Evolutionary conservation across 2,329 filamentous ascomycete species (phyloP).

Genomic region (Claviceps sp.): DNA sequence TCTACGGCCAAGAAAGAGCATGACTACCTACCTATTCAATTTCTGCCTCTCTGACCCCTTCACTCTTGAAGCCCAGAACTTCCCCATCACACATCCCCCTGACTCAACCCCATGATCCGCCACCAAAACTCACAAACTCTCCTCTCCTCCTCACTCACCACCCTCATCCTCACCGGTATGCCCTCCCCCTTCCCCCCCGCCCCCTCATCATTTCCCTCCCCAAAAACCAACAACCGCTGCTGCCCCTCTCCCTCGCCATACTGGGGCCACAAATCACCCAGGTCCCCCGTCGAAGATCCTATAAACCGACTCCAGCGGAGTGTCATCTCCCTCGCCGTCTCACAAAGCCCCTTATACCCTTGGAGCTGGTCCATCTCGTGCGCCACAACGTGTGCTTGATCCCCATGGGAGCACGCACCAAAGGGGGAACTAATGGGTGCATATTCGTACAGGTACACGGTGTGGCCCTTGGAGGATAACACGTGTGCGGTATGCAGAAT

Average conservation of each 20-base stretch:
- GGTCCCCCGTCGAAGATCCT: background rate
- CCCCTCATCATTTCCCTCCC: conserved; percentile 44
- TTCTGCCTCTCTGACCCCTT: too few species aligned
- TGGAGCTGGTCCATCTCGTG: conserved; percentile 26
- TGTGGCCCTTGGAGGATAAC: conserved; percentile 16
- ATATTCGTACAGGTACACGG: conserved; percentile 46
- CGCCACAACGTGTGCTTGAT: conserved; percentile 29
- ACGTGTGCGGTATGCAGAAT: conserved; percentile 45
- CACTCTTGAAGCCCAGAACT: conserved; percentile 3
- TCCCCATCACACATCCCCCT: conserved; percentile 2
- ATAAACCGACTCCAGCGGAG: background rate
- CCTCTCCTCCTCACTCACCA: conserved; percentile 29
- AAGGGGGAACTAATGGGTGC: conserved; percentile 29
- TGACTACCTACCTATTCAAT: too few species aligned
- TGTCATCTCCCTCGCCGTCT: background rate
- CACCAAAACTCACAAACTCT: conserved; percentile 47
- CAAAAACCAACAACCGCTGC: conserved; percentile 39
- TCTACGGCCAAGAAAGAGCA: too few species aligned
- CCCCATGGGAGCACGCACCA: conserved; percentile 32
- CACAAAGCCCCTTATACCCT: conserved; percentile 21
- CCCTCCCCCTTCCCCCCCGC: conserved; percentile 26
- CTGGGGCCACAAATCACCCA: conserved; percentile 24
- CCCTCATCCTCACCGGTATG: conserved; percentile 27
- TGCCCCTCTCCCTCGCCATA: conserved; percentile 15
- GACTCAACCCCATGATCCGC: conserved; percentile 28